These are phyloP conservation scores for Venturia carpophila DNA, from an alignment of 2,329 filamentous ascomycete species.

Conservation along the genomic window DNA sequence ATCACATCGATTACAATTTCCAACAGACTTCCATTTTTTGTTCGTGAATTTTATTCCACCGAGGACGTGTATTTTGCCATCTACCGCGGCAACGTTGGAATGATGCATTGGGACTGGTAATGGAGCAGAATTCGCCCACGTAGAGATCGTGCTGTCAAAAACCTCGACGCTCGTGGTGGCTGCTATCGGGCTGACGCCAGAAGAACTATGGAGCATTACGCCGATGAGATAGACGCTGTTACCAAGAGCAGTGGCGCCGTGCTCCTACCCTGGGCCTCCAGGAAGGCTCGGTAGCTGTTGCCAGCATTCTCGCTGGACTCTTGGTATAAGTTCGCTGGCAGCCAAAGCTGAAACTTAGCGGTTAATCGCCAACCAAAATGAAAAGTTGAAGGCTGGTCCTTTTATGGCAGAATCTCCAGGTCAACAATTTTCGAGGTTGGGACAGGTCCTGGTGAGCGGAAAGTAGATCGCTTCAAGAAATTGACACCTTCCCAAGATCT, in stretches of 20 bases:
- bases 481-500: no score
- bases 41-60: slow-evolving; percentile 22
- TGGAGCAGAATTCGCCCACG: slow-evolving; percentile 22
- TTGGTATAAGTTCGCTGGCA: neutral
- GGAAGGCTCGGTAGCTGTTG: slow-evolving; percentile 6
- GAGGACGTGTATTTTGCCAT: slow-evolving; percentile 25
- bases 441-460: no score
- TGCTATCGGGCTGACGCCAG: neutral
- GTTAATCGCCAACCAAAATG: neutral
- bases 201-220: slow-evolving; percentile 2
- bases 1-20: slow-evolving; percentile 23
- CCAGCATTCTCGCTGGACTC: neutral
- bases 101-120: slow-evolving; percentile 25
- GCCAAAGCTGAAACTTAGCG: neutral
- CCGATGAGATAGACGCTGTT: slow-evolving; percentile 14
- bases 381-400: neutral
- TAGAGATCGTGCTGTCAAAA: slow-evolving; percentile 14
- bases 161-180: neutral
- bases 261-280: slow-evolving; percentile 15
- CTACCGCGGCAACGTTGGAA: slow-evolving; percentile 23
- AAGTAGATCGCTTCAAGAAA: no score
- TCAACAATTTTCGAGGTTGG: no score
- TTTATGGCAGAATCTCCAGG: neutral
- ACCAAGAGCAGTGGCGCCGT: slow-evolving; percentile 1
- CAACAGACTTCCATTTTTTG: slow-evolving; percentile 20